Evolutionary conservation across 2,329 filamentous ascomycete species (phyloP).

Genomic region (Pseudogymnoascus sp.): DNA sequence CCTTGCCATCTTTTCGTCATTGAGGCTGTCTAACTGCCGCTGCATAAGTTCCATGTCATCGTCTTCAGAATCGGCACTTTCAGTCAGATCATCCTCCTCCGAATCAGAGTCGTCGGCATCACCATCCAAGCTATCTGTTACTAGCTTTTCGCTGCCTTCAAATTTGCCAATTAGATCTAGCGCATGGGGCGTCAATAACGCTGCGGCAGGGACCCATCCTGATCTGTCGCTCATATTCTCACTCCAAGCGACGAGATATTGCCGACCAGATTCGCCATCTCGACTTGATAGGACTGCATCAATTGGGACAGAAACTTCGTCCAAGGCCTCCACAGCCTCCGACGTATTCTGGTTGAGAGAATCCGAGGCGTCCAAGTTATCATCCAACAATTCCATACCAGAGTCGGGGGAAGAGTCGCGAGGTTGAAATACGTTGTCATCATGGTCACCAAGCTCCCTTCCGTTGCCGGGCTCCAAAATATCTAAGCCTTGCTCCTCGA

Average conservation of each 20-base stretch:
- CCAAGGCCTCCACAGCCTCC: slow-evolving; percentile 38
- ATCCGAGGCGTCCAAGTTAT: background rate
- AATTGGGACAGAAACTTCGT: slow-evolving; percentile 31
- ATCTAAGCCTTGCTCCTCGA: slow-evolving; percentile 1
- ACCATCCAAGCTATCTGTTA: slow-evolving; percentile 22
- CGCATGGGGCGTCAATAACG: slow-evolving; percentile 28
- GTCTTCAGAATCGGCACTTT: slow-evolving; percentile 33
- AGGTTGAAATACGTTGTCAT: slow-evolving; percentile 14
- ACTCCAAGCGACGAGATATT: slow-evolving; percentile 46
- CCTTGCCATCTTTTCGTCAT: slow-evolving; percentile 55
- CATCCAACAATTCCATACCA: background rate
- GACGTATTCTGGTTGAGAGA: slow-evolving; percentile 32
- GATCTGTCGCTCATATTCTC: slow-evolving; percentile 39
- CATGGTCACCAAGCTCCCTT: background rate
- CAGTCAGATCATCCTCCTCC: slow-evolving; percentile 28
- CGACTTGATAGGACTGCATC: slow-evolving; percentile 39
- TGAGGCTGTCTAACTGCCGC: slow-evolving; percentile 39
- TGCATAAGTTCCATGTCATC: slow-evolving; percentile 33
- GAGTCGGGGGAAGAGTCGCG: background rate
- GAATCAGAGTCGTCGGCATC: slow-evolving; percentile 22
- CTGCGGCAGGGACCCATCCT: slow-evolving; percentile 38
- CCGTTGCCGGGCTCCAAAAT: slow-evolving; percentile 8
- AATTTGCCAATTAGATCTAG: slow-evolving; percentile 28
- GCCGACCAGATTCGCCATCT: slow-evolving; percentile 35
- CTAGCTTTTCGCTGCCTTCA: slow-evolving; percentile 28